Evolutionary conservation across 257 asterid genomes (phyloP), one percentile per base, ranked within the genome.

Genomic region (Echium plantagineum): DNA sequence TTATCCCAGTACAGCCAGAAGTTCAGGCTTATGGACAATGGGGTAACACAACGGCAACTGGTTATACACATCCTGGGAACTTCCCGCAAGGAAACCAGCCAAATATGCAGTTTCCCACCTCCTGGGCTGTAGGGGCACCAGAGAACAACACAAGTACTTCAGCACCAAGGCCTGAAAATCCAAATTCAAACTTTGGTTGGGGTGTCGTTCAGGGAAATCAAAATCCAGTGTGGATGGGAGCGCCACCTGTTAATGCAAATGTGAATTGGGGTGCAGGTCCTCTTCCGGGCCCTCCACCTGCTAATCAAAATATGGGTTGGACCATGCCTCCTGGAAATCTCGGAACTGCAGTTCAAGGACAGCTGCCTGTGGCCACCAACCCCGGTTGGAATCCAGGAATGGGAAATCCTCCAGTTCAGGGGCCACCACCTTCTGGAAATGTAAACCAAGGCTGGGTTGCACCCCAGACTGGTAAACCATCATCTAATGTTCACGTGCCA

Each of bases 161-260:
- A 51, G 76, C 56, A 1, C 53, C 63, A 57, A 68, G 81, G 52
- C 81, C 87, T 31, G 85, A 80, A 48, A 85, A 78, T 78, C 58
- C 80, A 1, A 84, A 76, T 78, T 55, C 80, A 1, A 84, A 76
- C 38, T 28, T 60, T 15, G 89, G 84, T 21, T 87, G 97, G 97
- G 81, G 79, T 6, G 13, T 82, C 30, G 38, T 78, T 76, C 94
- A 63, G 56, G 71, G 80, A 19, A 85, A 69, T 68, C 80, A 80
- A 6, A 85, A 83, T 72, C 72, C 74, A 80, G 85, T 90, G 18
- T 87, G 96, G 89, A 83, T 61, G 59, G 82, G 83, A 64, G 78
- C 68, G 7, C 78, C 84, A 24, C 78, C 64, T 18, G 64, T 62
- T 61, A 62, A 56, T 56, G 38, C 80, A n/a, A 89, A 81, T 62